These are phyloP conservation scores for Mycena maculata DNA, from an alignment of 768 basidiomycete species.

Conservation along the genomic window DNA sequence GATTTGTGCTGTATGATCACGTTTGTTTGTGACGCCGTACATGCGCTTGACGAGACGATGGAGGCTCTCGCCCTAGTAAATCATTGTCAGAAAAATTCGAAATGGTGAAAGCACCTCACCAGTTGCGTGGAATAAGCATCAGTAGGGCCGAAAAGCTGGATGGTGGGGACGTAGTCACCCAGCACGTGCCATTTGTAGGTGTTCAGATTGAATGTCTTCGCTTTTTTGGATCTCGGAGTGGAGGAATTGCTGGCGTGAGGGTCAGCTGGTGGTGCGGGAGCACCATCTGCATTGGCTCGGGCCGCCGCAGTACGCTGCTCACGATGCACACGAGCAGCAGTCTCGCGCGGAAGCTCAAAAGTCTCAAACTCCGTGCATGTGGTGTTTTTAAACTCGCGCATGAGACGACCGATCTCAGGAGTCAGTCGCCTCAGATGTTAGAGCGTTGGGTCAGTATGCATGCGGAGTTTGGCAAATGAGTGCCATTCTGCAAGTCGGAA, in stretches of 20 bases:
- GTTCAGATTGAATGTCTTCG: slow-evolving; percentile 35
- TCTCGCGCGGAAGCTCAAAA: slow-evolving; percentile 43
- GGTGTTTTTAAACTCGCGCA: slow-evolving; percentile 40
- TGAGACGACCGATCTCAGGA: slow-evolving; percentile 32
- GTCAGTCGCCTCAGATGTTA: slow-evolving; percentile 36
- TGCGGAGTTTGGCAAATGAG: slow-evolving; percentile 48
- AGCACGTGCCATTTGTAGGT: slow-evolving; percentile 45
- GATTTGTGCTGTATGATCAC: slow-evolving; percentile 43
- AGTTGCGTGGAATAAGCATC: slow-evolving; percentile 17
- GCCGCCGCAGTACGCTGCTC: slow-evolving; percentile 12
- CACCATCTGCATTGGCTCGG: background rate
- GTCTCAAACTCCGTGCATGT: slow-evolving; percentile 43
- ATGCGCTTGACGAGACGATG: slow-evolving; percentile 52
- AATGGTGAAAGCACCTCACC: slow-evolving; percentile 25
- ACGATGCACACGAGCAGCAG: slow-evolving; percentile 27
- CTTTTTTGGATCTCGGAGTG: background rate
- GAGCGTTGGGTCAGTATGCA: slow-evolving; percentile 48
- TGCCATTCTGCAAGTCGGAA: slow-evolving; percentile 48
- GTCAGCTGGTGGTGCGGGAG: background rate
- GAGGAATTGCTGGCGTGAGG: background rate
- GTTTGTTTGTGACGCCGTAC: slow-evolving; percentile 52
- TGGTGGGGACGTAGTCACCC: slow-evolving; percentile 24
- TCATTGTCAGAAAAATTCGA: too few relatives aligned
- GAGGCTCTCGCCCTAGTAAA: slow-evolving; percentile 53
- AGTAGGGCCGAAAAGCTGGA: background rate